Base-by-base conservation (phyloP, 148 eudicot genomes). In the Persicaria maculosa region DNA sequence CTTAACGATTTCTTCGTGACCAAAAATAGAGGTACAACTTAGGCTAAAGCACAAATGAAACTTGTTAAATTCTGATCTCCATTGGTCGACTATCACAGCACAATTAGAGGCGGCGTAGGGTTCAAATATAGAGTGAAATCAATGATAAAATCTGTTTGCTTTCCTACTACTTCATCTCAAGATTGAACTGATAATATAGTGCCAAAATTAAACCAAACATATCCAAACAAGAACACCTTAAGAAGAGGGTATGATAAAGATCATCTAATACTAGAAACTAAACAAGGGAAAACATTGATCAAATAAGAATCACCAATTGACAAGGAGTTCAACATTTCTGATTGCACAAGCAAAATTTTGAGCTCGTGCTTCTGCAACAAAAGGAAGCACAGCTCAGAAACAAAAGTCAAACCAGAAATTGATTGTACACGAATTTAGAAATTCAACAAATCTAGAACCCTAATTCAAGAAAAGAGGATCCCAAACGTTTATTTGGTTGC, bases 1-100 rank as follows among this genome's bases (percentile, higher is more conserved):
- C 88, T 87, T 71, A 92, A 72, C 22, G 89, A 80, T 78, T 86
- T 89, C 85, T 88, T 92, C 2, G 88, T 90, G 67, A 92, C 97
- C 79, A 84, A 79, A 88, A 90, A 81, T 92, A 90, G 3, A 95
- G 88, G 31, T 25, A 25, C 1, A 25, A 1, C 31, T 25, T 25
- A 25, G 31, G 31, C 31, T 25, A 25, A 25, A 25, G 31, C 31
- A 25, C 31, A 25, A 25, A 25, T 1, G 1, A 25, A 25, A 25
- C 31, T 25, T 25, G 31, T 25, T 25, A 25, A 25, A 82, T 80
- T 92, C 99, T 71, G 85, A 80, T 71, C 85, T 90, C 79, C 86
- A 81, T 79, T 81, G 92, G 53, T 76, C 31, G 1, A 25, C 1
- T 25, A 25, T 25, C 0, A 25, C 31, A 25, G 31, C 31, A 25